Evolutionary conservation across 495 filamentous ascomycete species (phyloP), one percentile per base, ranked within the genome.

Genomic region (Melanomma pulvis-pyrius): DNA sequence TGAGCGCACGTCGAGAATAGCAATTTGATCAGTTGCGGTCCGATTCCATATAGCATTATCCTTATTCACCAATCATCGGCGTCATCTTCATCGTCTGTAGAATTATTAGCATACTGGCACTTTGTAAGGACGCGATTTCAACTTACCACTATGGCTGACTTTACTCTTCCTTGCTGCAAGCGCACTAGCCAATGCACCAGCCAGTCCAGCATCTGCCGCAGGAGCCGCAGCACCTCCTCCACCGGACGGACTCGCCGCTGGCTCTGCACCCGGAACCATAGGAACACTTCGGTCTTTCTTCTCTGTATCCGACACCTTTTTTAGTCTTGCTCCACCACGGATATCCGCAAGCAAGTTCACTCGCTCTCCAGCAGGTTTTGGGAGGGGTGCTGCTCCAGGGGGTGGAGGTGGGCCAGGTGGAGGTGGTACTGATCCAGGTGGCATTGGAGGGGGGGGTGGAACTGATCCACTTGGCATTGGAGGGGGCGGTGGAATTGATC

Each of bases 101-200:
- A 39, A 36, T 15, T 25, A 51, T 68, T 62, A 65, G 64, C 25
- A 30, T 22, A 50, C 21, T 21, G 29, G n/a, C 29, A 21, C 7
- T 19, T 26, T 64, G 15, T 17, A 22, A 63, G 26, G 22, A 36
- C 29, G 19, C 2, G 13, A 64, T 26, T 34, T 52, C 12, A 59
- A 88, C 92, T 84, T 88, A 97, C 92, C 92, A 80, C 90, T 94
- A 73, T 87, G 84, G 75, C 90, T 88, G 73, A 96, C 92, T 81
- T 92, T 93, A 78, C 89, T 84, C 79, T 96, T 96, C 78, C 92
- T 81, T 79, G 85, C 86, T 62, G 90, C 89, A 63, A 97, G 78
- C 55, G 92, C 92, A 77, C 87, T 89, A 22, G 90, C 90, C 82
- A 97, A 82, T 19, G 88, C 85, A 51, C 89, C 89, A 26, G 90